phyloP scores from a whole-genome alignment of 2,329 filamentous ascomycete species.

The Clonostachys rhizophaga region DNA sequence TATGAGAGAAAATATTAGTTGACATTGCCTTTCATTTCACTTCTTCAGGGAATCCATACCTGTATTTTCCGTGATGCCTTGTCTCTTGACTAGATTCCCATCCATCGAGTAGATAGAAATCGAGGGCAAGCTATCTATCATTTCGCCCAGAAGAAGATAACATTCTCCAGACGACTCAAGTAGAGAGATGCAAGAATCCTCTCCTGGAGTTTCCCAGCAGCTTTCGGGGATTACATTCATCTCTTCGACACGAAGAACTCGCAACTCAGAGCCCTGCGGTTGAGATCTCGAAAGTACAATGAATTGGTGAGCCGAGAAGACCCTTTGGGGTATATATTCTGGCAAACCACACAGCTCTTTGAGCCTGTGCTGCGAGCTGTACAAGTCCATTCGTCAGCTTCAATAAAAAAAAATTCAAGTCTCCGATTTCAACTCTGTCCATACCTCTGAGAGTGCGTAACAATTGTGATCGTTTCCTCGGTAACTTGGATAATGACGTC shows the following conservation, averaged over 20 bases:
- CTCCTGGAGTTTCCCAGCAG: conserved; percentile 31
- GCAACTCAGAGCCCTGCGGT: conserved; percentile 19
- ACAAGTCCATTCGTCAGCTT: too few relatives aligned
- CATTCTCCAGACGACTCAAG: conserved; percentile 2
- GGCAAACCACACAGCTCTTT: too few relatives aligned
- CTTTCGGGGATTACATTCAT: conserved; percentile 16
- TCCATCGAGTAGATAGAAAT: conserved; percentile 22
- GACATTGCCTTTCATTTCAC: not conserved
- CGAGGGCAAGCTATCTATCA: conserved; percentile 20
- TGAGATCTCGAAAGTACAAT: too few relatives aligned
- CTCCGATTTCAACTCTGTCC: conserved; percentile 13
- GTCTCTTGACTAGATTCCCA: conserved; percentile 6
- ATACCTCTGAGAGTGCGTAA: conserved; percentile 28
- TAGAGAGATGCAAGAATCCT: conserved; percentile 43
- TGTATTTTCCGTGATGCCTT: not conserved
- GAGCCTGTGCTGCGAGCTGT: too few relatives aligned
- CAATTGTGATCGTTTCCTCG: conserved; percentile 35
- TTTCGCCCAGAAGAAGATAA: conserved; percentile 24
- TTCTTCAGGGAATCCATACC: not conserved
- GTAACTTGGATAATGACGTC: conserved; percentile 49
- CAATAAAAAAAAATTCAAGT: too few relatives aligned
- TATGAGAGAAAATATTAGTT: not conserved
- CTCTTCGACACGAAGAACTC: conserved; percentile 28
- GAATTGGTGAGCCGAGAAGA: too few relatives aligned
- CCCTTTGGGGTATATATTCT: too few relatives aligned